phyloP scores from a whole-genome alignment of 768 basidiomycete genomes.

The Kwoniella sp. region DNA sequence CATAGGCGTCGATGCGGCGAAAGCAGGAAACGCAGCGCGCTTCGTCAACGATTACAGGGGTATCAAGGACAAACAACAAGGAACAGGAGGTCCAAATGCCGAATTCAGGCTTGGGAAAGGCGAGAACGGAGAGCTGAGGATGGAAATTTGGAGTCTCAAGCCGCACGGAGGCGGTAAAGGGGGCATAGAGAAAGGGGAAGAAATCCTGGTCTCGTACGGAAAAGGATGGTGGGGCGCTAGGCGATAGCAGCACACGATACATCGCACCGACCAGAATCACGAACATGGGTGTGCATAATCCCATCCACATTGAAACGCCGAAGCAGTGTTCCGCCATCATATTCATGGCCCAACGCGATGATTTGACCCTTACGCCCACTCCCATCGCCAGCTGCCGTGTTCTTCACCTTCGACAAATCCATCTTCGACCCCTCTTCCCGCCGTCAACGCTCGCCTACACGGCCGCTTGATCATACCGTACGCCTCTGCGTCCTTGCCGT shows the following conservation, averaged over 20 bases:
- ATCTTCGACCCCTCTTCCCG: constrained; percentile 12
- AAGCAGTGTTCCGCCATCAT: too few species aligned
- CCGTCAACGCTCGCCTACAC: constrained; percentile 33
- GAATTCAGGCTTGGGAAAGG: constrained; percentile 48
- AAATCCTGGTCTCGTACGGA: constrained; percentile 85
- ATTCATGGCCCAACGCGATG: neutral
- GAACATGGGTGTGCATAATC: neutral
- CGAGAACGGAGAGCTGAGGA: constrained; percentile 64
- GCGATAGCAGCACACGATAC: neutral
- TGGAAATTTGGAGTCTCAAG: constrained; percentile 69
- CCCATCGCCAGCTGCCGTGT: constrained; percentile 36
- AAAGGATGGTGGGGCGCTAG: constrained; percentile 78
- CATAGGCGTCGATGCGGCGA: constrained; percentile 74
- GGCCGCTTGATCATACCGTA: constrained; percentile 12
- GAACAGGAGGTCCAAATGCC: constrained; percentile 35
- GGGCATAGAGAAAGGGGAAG: constrained; percentile 75
- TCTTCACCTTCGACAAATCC: constrained; percentile 26
- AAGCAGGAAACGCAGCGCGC: constrained; percentile 80
- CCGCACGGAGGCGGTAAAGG: constrained; percentile 52
- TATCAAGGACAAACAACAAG: constrained; percentile 56
- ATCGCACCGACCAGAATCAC: neutral
- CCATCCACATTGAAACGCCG: neutral
- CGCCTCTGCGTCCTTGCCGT: neutral
- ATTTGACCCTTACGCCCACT: constrained; percentile 15
- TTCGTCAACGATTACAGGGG: constrained; percentile 92